Conservation (phyloP, 2,329 filamentous ascomycete genomes). For the Aspergillus sp. region DNA sequence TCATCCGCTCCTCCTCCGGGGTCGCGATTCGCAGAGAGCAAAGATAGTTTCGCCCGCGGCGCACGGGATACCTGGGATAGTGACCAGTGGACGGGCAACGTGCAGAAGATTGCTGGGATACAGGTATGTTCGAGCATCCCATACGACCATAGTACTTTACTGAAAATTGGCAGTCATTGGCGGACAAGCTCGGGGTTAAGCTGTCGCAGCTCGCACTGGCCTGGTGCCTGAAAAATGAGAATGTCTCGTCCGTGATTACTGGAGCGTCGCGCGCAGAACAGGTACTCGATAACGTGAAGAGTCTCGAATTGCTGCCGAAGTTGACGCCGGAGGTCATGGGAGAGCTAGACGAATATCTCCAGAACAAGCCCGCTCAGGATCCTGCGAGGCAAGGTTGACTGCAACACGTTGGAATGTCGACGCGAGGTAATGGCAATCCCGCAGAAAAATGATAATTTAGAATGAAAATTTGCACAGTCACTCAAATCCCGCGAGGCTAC, state of each 20-base stretch:
- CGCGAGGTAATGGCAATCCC: no score
- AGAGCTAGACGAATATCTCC: constrained; percentile 44
- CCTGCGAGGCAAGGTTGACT: constrained; percentile 4
- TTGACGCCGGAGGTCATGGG: constrained; percentile 46
- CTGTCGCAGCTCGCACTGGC: constrained; percentile 58
- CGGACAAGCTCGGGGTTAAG: constrained; percentile 49
- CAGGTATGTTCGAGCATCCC: constrained; percentile 17
- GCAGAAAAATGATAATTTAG: no score
- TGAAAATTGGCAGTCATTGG: constrained; percentile 5
- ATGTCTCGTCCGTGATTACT: constrained; percentile 48
- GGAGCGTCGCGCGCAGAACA: constrained; percentile 48
- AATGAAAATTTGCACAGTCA: no score
- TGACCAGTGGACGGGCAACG: constrained; percentile 40
- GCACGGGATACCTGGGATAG: constrained; percentile 38
- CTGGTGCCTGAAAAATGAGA: constrained; percentile 59
- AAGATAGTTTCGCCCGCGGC: constrained; percentile 56
- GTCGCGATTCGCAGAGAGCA: constrained; percentile 58
- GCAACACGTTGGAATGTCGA: no score
- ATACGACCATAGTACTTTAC: not conserved
- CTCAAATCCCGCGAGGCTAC: no score
- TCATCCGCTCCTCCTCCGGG: constrained; percentile 55
- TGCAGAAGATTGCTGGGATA: constrained; percentile 52
- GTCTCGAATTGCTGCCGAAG: constrained; percentile 45
- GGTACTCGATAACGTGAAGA: constrained; percentile 46
- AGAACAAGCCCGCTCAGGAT: constrained; percentile 28